Evolutionary conservation across 495 filamentous ascomycete species (phyloP), one percentile per base, ranked within the genome.

Genomic region (Cladorrhinum samala): DNA sequence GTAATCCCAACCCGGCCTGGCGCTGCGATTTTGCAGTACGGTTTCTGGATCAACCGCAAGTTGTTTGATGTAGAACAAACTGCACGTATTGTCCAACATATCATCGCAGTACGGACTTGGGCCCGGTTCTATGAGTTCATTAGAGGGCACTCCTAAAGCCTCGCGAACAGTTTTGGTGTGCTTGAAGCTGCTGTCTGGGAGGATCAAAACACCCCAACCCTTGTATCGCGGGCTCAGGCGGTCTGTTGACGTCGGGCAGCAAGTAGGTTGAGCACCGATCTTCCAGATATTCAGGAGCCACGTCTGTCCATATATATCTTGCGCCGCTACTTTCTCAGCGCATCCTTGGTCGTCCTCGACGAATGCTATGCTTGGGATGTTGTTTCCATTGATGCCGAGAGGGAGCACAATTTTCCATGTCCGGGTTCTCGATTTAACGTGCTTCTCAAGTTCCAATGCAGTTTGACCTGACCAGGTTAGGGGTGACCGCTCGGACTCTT

Each of bases 281-380:
- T 61, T 58, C 80, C 82, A 87, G 16, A 91, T 74, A 46, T 85
- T 76, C 78, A 90, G 86, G 2, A 90, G 52, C 49, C 83, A 75
- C 1, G 83, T 72, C 17, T 65, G 70, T 18, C 88, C 89, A 16
- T 71, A 59, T 40, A 96, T 90, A 56, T 91, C 87, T 9, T 82
- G 82, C 18, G 86, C 90, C 16, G 85, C 75, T 38, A 97, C 74
- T 75, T 82, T 88, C 9, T 72, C 64, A 5, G 77, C 78, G 1
- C 77, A 68, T 1, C 87, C 90, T 11, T 79, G 68, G 8, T 76
- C 68, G 57, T 89, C 83, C 46, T 80, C 80, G 36, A 80, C 77
- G 63, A 97, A 96, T 9, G 81, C 73, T 14, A 97, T 72, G 30
- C 75, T 83, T 1, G 93, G 92, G 3, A 96, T 88, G 59, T 97